Base-by-base conservation (phyloP, 371 early-diverging fungal species). In the Apophysomyces elegans region DNA sequence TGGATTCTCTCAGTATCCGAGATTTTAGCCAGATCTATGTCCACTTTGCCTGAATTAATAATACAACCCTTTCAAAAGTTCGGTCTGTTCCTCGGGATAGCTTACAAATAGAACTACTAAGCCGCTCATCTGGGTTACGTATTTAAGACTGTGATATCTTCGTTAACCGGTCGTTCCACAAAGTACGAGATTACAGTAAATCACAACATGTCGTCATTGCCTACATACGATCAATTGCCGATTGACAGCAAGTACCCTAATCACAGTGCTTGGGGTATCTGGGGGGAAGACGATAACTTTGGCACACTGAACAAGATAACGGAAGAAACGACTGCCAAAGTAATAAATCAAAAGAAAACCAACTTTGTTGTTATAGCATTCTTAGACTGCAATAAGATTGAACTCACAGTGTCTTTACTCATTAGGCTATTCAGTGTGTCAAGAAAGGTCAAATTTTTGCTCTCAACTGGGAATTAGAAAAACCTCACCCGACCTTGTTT, bases 291-390 rank as follows among this genome's bases (percentile, higher is more conserved):
- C 37, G 81, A 81, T 45, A 75, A 79, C 26, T 60, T 73, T 16
- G 81, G 81, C 14, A 77, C 81, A 43, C 62, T 81, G 32, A 81
- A 81, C 36, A 39, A 73, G 1, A 45, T 81, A 47, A 81, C 77
- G 0, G 63, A 70, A 57, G 77, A 81, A 50, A 59, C 61, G 43
- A 69, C 69, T 8, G 69, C 71, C 36, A 69, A 74, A 37, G 80
- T 79, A 71, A 64, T 26, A 26, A 26, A 26, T 26, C 32, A 26
- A 26, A 26, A 26, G 2, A 26, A 26, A 26, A 26, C 3, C 1
- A 26, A 26, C 1, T 1, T 2, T 26, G 32, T 26, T 26, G 32
- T 26, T 26, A 26, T 26, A 26, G 32, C 32, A 26, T 26, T 26
- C 32, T 3, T 26, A 26, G 32, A 26, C 2, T 2, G 32, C 32